Base-by-base conservation (phyloP, 1,284 basidiomycete species). In the Cerrena zonata region DNA sequence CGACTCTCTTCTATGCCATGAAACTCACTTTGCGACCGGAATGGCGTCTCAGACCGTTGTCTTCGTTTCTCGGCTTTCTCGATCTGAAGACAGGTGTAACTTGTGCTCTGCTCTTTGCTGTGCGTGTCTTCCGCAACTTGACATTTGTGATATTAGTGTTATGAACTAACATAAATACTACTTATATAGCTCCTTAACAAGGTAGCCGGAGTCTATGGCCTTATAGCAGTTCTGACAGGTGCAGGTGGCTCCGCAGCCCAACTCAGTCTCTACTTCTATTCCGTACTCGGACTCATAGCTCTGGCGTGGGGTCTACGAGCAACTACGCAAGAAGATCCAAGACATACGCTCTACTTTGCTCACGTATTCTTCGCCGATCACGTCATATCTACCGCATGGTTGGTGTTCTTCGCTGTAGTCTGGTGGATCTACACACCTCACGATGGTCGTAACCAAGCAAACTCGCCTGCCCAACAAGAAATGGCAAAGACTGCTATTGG, bases 131-230 rank as follows among this genome's bases (percentile, higher is more conserved):
- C 30, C 30, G 15, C 15, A 15, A 7, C 41, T 45, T 3, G 18
- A 42, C 21, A 48, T 10, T 15, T 12, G 18, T 41, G 39, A 7
- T 4, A 4, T 25, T 23, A 7, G n/a, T 25, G 19, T 19, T 42
- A 4, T n/a, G 24, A 5, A n/a, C 41, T 25, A 47, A 22, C 24
- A 45, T 24, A 53, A 19, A 58, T 53, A 27, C 57, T 21, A 47
- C 56, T 5, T n/a, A 50, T 27, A 21, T 58, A 93, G 91, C 75
- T 96, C 48, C 79, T 99, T 60, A 98, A 99, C 80, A 99, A 99
- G 73, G 94, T 94, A 48, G 95, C 95, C 13, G 95, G 95, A 51
- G 81, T 98, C 15, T 99, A 97, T 66, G 95, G 95, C 48, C 82
- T 99, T 56, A 86, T 99, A 47, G 93, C 94, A 13, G 79, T 95